Evolutionary conservation across 1,284 basidiomycete genomes (phyloP).

Genomic region (Cryptococcus sp.): DNA sequence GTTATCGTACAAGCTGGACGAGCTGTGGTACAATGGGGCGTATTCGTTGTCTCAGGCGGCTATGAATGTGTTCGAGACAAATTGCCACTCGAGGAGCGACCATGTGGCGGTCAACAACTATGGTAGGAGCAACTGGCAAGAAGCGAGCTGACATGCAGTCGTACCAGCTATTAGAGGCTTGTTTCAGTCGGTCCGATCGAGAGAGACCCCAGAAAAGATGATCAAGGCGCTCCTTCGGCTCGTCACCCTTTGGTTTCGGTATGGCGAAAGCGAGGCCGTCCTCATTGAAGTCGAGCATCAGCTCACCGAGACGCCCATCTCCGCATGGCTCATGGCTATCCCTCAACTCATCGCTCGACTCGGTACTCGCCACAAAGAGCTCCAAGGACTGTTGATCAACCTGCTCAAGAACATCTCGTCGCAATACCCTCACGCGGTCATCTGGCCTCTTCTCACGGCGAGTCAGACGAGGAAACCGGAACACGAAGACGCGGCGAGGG

Average conservation of each 20-base stretch:
- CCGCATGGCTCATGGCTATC: slow-evolving; percentile 35
- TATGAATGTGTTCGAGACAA: slow-evolving; percentile 30
- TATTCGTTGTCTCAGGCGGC: slow-evolving; percentile 32
- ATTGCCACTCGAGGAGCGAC: slow-evolving; percentile 15
- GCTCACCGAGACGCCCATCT: slow-evolving; percentile 23
- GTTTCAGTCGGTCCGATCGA: slow-evolving; percentile 31
- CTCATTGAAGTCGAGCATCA: slow-evolving; percentile 32
- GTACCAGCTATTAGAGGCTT: slow-evolving; percentile 38
- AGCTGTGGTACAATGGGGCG: slow-evolving; percentile 26
- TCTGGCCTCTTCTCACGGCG: slow-evolving; percentile 42
- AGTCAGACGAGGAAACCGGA: slow-evolving; percentile 35
- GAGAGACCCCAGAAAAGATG: slow-evolving; percentile 30
- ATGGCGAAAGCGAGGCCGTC: slow-evolving; percentile 84
- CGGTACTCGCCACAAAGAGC: slow-evolving; percentile 29
- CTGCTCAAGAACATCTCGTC: slow-evolving; percentile 34
- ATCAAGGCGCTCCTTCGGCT: slow-evolving; percentile 79
- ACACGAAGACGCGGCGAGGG: slow-evolving; percentile 34
- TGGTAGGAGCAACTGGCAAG: slow-evolving; percentile 14
- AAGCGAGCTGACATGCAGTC: slow-evolving; percentile 13
- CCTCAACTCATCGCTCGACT: slow-evolving; percentile 43
- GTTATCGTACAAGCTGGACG: slow-evolving; percentile 29
- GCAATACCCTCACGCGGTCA: slow-evolving; percentile 40
- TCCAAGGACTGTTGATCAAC: slow-evolving; percentile 31
- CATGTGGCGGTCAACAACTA: slow-evolving; percentile 27
- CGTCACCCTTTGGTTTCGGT: slow-evolving; percentile 97